These are phyloP conservation scores for Fagopyrum tataricum DNA, from an alignment of 148 eudicot species.

Conservation along the genomic window DNA sequence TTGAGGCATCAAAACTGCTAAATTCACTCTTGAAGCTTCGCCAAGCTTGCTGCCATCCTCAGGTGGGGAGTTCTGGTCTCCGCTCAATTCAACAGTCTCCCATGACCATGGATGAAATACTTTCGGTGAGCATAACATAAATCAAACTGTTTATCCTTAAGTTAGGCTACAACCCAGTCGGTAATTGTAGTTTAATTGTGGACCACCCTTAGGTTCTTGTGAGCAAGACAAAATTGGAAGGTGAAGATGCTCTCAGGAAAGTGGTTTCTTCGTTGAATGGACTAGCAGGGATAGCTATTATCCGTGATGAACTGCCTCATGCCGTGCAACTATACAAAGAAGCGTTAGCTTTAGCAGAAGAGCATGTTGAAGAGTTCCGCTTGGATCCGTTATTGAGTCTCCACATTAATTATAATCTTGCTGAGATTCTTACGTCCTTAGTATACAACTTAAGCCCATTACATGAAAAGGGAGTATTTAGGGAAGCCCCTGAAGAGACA, in stretches of 20 bases:
- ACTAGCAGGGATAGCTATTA: conserved; percentile 83
- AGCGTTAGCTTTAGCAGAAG: conserved; percentile 61
- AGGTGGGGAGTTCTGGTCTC: conserved; percentile 94
- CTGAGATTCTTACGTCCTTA: conserved; percentile 52
- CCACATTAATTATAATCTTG: conserved; percentile 80
- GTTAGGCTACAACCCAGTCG: background rate
- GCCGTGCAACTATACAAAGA: conserved; percentile 70
- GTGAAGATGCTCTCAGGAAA: conserved; percentile 87
- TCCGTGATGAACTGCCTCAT: conserved; percentile 55
- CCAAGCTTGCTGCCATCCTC: conserved; percentile 99
- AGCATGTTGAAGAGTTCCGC: conserved; percentile 71
- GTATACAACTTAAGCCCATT: conserved; percentile 18
- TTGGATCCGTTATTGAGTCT: conserved; percentile 83
- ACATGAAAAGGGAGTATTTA: conserved; percentile 11
- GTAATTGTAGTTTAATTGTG: conserved; percentile 1
- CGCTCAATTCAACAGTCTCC: conserved; percentile 86
- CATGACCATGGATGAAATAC: conserved; percentile 96
- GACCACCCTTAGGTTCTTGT: conserved; percentile 59
- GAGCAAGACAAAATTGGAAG: conserved; percentile 89
- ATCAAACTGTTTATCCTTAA: background rate
- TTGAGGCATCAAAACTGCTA: conserved; percentile 81
- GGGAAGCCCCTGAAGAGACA: conserved; percentile 24
- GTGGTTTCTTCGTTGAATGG: conserved; percentile 83
- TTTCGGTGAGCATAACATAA: conserved; percentile 43
- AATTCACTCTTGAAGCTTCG: conserved; percentile 95